Evolutionary conservation across 2,329 filamentous ascomycete genomes (phyloP), one percentile per base, ranked within the genome.

Genomic region (Stemphylium vesicarium): DNA sequence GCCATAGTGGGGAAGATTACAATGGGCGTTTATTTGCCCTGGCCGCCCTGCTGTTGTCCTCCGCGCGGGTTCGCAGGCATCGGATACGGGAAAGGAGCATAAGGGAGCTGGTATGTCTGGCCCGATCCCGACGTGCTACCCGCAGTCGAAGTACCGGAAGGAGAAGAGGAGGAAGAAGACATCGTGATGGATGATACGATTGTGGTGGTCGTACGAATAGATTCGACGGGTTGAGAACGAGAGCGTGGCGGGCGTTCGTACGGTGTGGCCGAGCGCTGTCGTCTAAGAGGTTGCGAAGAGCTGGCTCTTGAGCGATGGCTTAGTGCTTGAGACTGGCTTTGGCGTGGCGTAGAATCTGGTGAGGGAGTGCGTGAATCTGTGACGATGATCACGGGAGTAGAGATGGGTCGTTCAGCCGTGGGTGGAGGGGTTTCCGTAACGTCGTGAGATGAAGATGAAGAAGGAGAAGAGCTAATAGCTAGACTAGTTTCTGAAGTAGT

Each of bases 81-180:
- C 1, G 70, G 72, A 55, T 74, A 75, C 12, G 73, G 73, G 44
- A 75, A 75, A 1, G 73, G 73, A 6, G 73, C 72, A 49, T 75
- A 75, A 0, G 72, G 72, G 5, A 75, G 69, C 45, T 73, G 67
- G 32, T 71, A 72, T 6, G 57, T 50, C 11, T 69, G 69, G 13
- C 68, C 59, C 20, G 69, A 65, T 29, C 68, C 68, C 4, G 71
- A 68, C 4, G 57, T 68, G 16, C 69, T 57, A 9, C 68, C 69
- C 9, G 67, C 60, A 3, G 70, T 73, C n/a, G 63, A 69, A 10
- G 72, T 75, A 55, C 57, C 70, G 18, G 63, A 62, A 15, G 71
- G 66, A 12, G 71, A 69, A 26, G 72, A 74, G 24, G 63, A 60
- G 26, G 70, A 59, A 16, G 72, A 74, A 63, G 72, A 75, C 72